Evolutionary conservation across 441 rosid genomes (phyloP).

Genomic region (Gossypium trilobum): DNA sequence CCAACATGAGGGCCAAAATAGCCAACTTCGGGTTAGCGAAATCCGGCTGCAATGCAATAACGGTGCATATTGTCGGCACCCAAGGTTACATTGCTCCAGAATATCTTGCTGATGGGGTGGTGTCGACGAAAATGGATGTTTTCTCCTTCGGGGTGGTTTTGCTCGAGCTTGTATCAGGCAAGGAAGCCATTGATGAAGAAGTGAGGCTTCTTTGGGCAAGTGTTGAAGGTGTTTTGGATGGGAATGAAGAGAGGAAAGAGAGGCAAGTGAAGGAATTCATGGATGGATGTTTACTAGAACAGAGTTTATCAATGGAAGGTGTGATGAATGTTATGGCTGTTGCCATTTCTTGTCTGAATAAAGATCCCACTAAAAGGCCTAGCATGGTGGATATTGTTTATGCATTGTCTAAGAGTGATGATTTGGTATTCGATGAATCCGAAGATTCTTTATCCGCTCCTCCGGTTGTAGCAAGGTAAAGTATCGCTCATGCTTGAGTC

Average conservation of each 20-base stretch:
- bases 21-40: conserved; percentile 65
- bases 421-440: conserved; percentile 35
- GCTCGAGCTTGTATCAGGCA: conserved; percentile 54
- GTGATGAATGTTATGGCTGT: conserved; percentile 37
- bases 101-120: conserved; percentile 47
- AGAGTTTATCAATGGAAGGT: conserved; percentile 37
- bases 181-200: conserved; percentile 42
- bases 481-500: not conserved
- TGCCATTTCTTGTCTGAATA: conserved; percentile 47
- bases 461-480: conserved; percentile 33
- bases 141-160: conserved; percentile 57
- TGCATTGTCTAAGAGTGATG: conserved; percentile 47
- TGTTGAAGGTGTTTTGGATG: conserved; percentile 27
- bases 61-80: conserved; percentile 63
- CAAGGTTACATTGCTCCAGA: conserved; percentile 70
- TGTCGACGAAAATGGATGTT: conserved; percentile 56
- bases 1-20: conserved; percentile 51
- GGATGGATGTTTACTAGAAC: conserved; percentile 31
- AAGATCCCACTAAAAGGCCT: conserved; percentile 45
- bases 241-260: conserved; percentile 29
- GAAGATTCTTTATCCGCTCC: conserved; percentile 25
- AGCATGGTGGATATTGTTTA: conserved; percentile 62
- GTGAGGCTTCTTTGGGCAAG: conserved; percentile 43
- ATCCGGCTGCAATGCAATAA: conserved; percentile 62
- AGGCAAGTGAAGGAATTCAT: conserved; percentile 28